Percentiles rank a stretch among this genome's conserved stretches.
These are phyloP conservation scores for Phytophthora foliorum DNA, from an alignment of 352 stramenopile species.

Conservation along the genomic window DNA sequence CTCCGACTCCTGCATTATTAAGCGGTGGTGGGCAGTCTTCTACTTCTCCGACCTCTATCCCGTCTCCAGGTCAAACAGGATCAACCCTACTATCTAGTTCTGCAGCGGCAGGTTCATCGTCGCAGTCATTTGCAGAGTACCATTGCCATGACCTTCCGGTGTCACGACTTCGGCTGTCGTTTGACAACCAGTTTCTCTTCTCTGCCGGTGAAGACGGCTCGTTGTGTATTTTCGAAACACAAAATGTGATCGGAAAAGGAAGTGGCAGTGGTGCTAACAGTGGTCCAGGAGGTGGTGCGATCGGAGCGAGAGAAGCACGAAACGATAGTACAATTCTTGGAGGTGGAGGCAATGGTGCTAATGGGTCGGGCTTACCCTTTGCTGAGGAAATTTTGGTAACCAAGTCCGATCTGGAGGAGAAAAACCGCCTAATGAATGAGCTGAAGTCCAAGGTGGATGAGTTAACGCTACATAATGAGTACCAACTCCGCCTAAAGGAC, in stretches of 20 bases:
- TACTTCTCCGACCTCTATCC: slow-evolving; percentile 31
- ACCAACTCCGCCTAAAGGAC: slow-evolving; percentile 95
- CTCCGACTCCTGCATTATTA: slow-evolving; percentile 19
- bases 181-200: slow-evolving; percentile 94
- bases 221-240: slow-evolving; percentile 92
- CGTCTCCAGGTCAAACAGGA: slow-evolving; percentile 26
- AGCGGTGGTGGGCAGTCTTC: slow-evolving; percentile 12
- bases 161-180: slow-evolving; percentile 77
- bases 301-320: slow-evolving; percentile 36
- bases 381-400: slow-evolving; percentile 95
- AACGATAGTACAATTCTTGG: slow-evolving; percentile 44
- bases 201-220: slow-evolving; percentile 93
- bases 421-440: slow-evolving; percentile 92
- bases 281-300: slow-evolving; percentile 35
- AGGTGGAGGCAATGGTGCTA: slow-evolving; percentile 44
- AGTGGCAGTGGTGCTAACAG: slow-evolving; percentile 26
- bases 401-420: slow-evolving; percentile 95
- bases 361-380: slow-evolving; percentile 80
- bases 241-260: slow-evolving; percentile 59
- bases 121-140: slow-evolving; percentile 66
- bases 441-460: slow-evolving; percentile 96
- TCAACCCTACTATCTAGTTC: slow-evolving; percentile 14
- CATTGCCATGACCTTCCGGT: slow-evolving; percentile 86
- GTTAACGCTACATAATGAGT: slow-evolving; percentile 95
- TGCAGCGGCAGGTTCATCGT: slow-evolving; percentile 17